Evolutionary conservation across 768 basidiomycete genomes (phyloP), one percentile per base, ranked within the genome.

Genomic region (Scleroderma bovista): DNA sequence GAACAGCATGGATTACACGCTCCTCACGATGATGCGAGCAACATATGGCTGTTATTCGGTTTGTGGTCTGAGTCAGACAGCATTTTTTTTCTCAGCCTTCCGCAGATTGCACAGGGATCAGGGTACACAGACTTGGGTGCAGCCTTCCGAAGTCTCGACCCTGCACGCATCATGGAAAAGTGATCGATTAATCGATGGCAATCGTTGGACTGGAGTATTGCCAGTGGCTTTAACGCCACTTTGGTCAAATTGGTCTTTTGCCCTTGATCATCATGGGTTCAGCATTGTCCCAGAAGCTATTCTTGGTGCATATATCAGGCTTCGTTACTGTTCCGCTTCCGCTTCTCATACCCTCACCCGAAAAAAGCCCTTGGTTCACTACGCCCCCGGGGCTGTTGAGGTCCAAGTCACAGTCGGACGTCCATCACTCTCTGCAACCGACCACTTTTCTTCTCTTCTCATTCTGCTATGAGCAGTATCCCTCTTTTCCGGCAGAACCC

Each of bases 401-500:
- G 41, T 43, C 41, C 41, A 26, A n/a, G 16, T 43, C 23, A 29
- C 26, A 29, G 9, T 43, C 23, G 34, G 34, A 15, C 34, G n/a
- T 36, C 34, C 8, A 26, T 43, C 41, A 13, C 17, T 43, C 47
- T 38, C 10, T 44, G 43, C 19, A 22, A 16, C 15, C 44, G 17
- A 17, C 26, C n/a, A 20, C 38, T 36, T 46, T 32, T 24, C 3
- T 12, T 41, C 5, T 24, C 31, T 7, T 10, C 22, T 19, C 36
- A 61, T 65, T 60, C n/a, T 50, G 23, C 26, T 16, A 40, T 40
- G 37, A 39, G 24, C 41, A 16, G 41, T 12, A 63, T 64, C 20
- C 63, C 63, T 19, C 23, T 64, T 17, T 64, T 51, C 38, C 59
- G 63, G 33, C 63, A 64, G 42, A 64, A 65, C 32, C 22, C 45